A percentile compares a stretch with the other conserved stretches of the same genome.
phyloP scores from a whole-genome alignment of 2,329 filamentous ascomycete genomes.

The Fusarium pseudograminearum region DNA sequence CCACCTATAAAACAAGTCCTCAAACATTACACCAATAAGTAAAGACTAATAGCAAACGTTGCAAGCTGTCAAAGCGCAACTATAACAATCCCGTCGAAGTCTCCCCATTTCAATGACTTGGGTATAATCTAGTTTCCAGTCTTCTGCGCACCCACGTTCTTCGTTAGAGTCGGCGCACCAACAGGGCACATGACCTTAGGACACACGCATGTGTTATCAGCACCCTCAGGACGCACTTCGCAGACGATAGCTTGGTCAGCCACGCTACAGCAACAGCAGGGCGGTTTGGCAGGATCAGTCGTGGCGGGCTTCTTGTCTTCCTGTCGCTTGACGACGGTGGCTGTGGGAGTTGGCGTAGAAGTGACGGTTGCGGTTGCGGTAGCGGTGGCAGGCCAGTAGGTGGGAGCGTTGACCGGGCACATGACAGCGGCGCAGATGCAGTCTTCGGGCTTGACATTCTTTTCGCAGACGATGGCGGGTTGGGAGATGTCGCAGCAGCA shows the following conservation, averaged over 20 bases:
- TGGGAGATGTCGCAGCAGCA: constrained; percentile 52
- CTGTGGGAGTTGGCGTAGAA: background rate
- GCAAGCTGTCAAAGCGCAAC: constrained; percentile 6
- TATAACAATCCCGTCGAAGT: background rate
- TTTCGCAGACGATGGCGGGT: constrained; percentile 45
- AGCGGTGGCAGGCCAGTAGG: constrained; percentile 15
- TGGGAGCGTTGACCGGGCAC: constrained; percentile 43
- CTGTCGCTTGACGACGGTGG: constrained; percentile 13
- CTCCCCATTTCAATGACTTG: background rate
- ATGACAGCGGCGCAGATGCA: constrained; percentile 47
- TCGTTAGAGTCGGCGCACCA: constrained; percentile 38
- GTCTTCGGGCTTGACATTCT: constrained; percentile 23
- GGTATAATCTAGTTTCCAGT: constrained; percentile 19
- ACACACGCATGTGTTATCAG: constrained; percentile 41
- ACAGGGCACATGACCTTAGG: constrained; percentile 36
- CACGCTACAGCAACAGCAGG: constrained; percentile 45
- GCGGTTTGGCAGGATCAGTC: constrained; percentile 3
- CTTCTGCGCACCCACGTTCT: constrained; percentile 1
- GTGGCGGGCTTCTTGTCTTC: constrained; percentile 1
- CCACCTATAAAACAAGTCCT: constrained; percentile 8
- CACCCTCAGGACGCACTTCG: constrained; percentile 22
- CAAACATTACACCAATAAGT: constrained; percentile 27
- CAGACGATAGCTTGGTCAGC: constrained; percentile 37
- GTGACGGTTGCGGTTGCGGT: background rate
- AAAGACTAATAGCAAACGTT: constrained; percentile 15